Evolutionary conservation across 2,329 filamentous ascomycete species (phyloP).

Genomic region (Phaeophleospora eucalypticola): DNA sequence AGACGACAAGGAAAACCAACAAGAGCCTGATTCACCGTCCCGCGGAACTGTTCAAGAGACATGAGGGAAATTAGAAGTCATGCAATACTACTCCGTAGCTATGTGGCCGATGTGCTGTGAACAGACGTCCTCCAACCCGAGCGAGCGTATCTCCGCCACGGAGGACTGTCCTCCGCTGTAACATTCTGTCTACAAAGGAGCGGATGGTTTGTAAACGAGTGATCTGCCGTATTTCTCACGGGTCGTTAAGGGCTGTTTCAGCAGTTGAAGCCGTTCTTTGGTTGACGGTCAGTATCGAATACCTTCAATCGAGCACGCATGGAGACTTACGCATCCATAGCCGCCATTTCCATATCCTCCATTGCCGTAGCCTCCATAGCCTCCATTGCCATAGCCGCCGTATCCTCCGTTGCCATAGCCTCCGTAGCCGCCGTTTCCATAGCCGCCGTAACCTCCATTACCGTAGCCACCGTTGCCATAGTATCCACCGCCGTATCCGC

Average conservation of each 20-base stretch:
- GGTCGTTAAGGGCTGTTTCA: too few species aligned
- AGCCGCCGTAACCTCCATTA: too few species aligned
- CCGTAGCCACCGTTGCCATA: too few species aligned
- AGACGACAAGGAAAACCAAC: neutral
- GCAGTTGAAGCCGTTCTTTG: too few species aligned
- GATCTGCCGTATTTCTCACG: too few species aligned
- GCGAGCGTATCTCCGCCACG: neutral
- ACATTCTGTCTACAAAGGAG: neutral
- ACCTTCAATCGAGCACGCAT: too few species aligned
- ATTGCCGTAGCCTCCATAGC: neutral
- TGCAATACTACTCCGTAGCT: neutral
- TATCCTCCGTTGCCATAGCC: neutral
- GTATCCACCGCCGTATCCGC: too few species aligned
- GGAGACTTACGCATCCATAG: neutral
- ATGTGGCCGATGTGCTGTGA: neutral
- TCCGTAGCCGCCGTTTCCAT: neutral
- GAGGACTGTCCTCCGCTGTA: neutral
- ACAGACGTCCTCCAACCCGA: neutral
- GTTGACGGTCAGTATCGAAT: too few species aligned
- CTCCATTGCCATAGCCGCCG: neutral
- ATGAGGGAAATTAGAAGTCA: neutral
- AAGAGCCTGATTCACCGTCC: neutral
- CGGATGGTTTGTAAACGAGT: too few species aligned
- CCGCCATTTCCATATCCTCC: neutral
- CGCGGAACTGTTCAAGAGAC: neutral